A percentile compares a stretch with the other conserved stretches of the same genome.
phyloP scores from a whole-genome alignment of 2,329 filamentous ascomycete species.

The Epichloe sibirici region DNA sequence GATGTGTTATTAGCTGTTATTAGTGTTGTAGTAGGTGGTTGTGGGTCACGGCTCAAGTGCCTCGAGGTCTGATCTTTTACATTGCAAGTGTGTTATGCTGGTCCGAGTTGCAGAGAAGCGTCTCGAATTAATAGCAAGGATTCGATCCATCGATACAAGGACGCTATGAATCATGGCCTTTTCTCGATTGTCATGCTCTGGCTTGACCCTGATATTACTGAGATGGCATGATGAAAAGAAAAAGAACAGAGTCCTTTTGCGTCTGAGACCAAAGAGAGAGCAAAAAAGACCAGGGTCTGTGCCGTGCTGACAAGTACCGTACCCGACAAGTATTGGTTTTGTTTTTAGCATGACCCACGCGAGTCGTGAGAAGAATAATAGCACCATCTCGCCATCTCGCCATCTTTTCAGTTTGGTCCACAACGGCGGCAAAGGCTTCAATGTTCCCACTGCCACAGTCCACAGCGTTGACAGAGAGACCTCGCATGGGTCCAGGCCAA shows the following conservation, averaged over 20 bases:
- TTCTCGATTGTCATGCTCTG: not conserved
- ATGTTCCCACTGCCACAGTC: not conserved
- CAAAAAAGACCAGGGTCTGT: not conserved
- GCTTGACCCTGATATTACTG: not conserved
- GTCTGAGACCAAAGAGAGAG: not conserved
- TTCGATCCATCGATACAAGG: not conserved
- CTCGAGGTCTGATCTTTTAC: not conserved
- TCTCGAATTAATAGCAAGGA: not conserved
- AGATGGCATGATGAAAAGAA: not conserved
- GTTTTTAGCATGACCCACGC: not conserved
- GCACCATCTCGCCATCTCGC: not conserved
- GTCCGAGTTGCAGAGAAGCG: not conserved
- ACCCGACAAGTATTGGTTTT: not conserved
- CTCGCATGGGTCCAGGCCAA: not conserved
- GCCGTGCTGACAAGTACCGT: not conserved
- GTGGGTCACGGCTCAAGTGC: not conserved
- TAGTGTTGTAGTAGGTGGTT: not conserved
- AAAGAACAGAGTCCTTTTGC: not conserved
- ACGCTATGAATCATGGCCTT: not conserved
- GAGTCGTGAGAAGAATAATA: not conserved
- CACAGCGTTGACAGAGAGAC: not conserved
- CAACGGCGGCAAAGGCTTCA: not conserved
- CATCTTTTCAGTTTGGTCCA: not conserved
- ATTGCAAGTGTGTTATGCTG: conserved; percentile 1
- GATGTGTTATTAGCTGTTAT: not conserved